phyloP scores from a whole-genome alignment of 768 basidiomycete species.

The Rhodotorula taiwanensis region DNA sequence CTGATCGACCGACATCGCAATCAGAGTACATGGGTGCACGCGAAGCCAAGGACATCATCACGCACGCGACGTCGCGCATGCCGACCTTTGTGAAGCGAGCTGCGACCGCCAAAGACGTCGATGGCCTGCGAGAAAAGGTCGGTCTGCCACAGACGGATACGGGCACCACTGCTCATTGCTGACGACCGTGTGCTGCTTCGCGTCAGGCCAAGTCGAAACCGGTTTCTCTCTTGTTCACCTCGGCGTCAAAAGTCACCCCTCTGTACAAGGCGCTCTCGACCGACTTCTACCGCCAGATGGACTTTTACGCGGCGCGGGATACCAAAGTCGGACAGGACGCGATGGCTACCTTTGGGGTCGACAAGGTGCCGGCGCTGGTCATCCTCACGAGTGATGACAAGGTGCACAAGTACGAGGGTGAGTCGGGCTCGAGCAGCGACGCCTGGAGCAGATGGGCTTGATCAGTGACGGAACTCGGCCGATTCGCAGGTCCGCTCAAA shows the following conservation, averaged over 20 bases:
- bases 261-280: constrained; percentile 42
- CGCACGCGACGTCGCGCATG: constrained; percentile 33
- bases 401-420: constrained; percentile 34
- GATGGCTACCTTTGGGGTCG: constrained; percentile 30
- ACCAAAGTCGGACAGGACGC: constrained; percentile 24
- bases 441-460: too few species aligned
- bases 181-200: too few species aligned
- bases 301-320: constrained; percentile 40
- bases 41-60: constrained; percentile 36
- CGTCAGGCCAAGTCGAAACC: constrained; percentile 37
- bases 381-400: constrained; percentile 21
- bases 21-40: constrained; percentile 37
- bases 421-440: too few species aligned
- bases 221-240: constrained; percentile 39
- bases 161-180: too few species aligned
- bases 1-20: too few species aligned
- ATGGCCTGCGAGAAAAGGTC: constrained; percentile 20
- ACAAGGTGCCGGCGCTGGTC: constrained; percentile 36
- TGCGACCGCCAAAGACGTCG: constrained; percentile 20
- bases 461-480: not conserved
- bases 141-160: not conserved
- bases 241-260: constrained; percentile 36
- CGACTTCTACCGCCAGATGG: constrained; percentile 33
- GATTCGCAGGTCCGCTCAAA: constrained; percentile 27
- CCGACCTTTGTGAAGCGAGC: constrained; percentile 38